Percentiles rank a stretch among this genome's conserved stretches.
Conservation (phyloP, 441 rosid genomes). For the Kokia cookei region DNA sequence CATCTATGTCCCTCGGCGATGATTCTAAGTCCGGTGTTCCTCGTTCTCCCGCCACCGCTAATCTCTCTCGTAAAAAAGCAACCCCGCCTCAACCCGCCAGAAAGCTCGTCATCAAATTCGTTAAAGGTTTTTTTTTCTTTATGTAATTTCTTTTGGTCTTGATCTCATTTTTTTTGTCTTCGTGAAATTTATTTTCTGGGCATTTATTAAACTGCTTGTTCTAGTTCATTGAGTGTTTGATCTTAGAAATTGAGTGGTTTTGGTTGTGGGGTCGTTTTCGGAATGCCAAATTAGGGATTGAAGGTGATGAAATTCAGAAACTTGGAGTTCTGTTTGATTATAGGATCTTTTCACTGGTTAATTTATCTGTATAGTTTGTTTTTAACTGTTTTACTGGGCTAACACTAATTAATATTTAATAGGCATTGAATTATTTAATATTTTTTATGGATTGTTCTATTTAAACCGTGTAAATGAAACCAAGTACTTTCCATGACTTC, state of each 20-base stretch:
- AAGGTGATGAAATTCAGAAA: neutral
- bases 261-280: slow-evolving; percentile 6
- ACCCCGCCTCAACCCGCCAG: slow-evolving; percentile 87
- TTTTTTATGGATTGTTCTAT: too few relatives aligned
- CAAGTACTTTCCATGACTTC: neutral
- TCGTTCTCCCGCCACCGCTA: slow-evolving; percentile 55
- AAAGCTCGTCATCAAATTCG: slow-evolving; percentile 85
- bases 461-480: too few relatives aligned
- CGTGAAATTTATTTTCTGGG: neutral
- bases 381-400: too few relatives aligned
- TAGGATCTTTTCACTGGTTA: too few relatives aligned
- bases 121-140: slow-evolving; percentile 45
- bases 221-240: slow-evolving; percentile 2
- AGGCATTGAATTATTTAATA: too few relatives aligned
- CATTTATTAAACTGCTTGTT: neutral
- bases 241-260: slow-evolving; percentile 5
- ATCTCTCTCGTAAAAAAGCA: slow-evolving; percentile 92
- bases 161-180: neutral
- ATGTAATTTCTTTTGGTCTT: neutral
- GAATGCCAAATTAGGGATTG: slow-evolving; percentile 5
- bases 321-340: neutral
- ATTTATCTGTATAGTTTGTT: too few relatives aligned
- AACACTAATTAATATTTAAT: too few relatives aligned
- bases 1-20: slow-evolving; percentile 60
- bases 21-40: slow-evolving; percentile 44